These are phyloP conservation scores for Boletus calvinii DNA, from an alignment of 1,284 basidiomycete species.

Conservation along the genomic window DNA sequence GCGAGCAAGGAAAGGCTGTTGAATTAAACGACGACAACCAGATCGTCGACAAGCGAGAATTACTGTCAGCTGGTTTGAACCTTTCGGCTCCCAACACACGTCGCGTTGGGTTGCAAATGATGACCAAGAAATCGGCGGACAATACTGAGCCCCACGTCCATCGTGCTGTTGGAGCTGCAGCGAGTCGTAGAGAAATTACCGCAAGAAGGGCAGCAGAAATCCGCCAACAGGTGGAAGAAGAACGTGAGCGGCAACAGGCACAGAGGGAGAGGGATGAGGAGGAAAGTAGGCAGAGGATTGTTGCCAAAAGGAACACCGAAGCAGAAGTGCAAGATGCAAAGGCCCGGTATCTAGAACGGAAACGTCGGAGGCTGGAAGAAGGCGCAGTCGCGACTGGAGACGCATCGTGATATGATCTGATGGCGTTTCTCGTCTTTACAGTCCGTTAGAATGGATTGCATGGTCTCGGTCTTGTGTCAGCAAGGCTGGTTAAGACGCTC, in stretches of 20 bases:
- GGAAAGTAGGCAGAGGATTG: constrained; percentile 53
- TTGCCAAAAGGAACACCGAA: constrained; percentile 71
- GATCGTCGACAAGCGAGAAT: constrained; percentile 93
- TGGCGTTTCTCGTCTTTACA: background rate
- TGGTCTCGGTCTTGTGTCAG: constrained; percentile 3
- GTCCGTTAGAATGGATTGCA: constrained; percentile 1
- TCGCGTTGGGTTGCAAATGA: constrained; percentile 45
- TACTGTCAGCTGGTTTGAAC: constrained; percentile 91
- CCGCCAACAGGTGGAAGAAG: constrained; percentile 69
- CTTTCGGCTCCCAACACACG: constrained; percentile 80
- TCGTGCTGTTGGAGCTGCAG: constrained; percentile 78
- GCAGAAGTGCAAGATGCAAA: constrained; percentile 68
- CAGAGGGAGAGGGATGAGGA: constrained; percentile 62
- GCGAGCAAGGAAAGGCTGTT: constrained; percentile 79
- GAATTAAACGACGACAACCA: constrained; percentile 98
- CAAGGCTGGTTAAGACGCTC: constrained; percentile 27
- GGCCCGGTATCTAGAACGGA: constrained; percentile 76
- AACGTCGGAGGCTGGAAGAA: constrained; percentile 73
- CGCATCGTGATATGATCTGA: constrained; percentile 10
- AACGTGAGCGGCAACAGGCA: constrained; percentile 55
- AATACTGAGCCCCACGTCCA: constrained; percentile 47
- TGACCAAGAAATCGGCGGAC: constrained; percentile 25
- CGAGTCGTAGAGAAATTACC: constrained; percentile 76
- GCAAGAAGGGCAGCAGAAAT: constrained; percentile 76
- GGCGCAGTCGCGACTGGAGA: constrained; percentile 5